Base-by-base conservation (phyloP, 2,329 filamentous ascomycete genomes). In the Penicillium palitans region DNA sequence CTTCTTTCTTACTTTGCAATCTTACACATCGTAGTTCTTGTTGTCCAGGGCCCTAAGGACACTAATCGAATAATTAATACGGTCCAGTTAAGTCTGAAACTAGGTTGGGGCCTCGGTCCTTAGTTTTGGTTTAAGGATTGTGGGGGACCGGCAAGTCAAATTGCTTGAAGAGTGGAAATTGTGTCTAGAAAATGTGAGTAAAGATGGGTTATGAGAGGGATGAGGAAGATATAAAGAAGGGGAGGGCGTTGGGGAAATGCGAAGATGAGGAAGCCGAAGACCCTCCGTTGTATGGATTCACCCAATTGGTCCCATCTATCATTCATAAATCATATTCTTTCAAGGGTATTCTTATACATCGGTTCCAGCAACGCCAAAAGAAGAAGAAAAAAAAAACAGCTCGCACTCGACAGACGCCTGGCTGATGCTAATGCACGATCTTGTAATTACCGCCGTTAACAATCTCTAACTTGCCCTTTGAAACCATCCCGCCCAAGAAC, bases 401-500 rank as follows among this genome's bases (percentile, higher is more conserved):
- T 33, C 47, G 42, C 51, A 50, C 44, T 17, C 17, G 19, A 49
- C 17, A 35, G 39, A 27, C 37, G 27, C 35, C 29, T 45, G 15
- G 24, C 17, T 21, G 10, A 42, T 56, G 21, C 40, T 65, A 72
- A 64, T 65, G 64, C 35, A 72, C 60, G 58, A 79, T 74, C 72
- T 84, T 85, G 76, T 92, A 93, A 76, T 87, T 90, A 40, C 88
- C 89, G 6, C 87, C 87, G 56, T 72, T 58, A 70, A 80, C 68
- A 87, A 81, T 75, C 75, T 92, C 89, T 69, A 96, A 76, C 67
- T 86, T 85, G 31, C 87, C 87, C 42, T 84, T 85, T 6, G 80
- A 79, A n/a, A 93, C 87, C 84, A 96, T 93, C 59, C 89, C 86
- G 9, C 79, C 84, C 58, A 98, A 76, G 72, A 97, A 90, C 73